Percentiles rank a stretch among this genome's conserved stretches.
Evolutionary conservation across 441 rosid species (phyloP).

Genomic region (Populus hybrid): DNA sequence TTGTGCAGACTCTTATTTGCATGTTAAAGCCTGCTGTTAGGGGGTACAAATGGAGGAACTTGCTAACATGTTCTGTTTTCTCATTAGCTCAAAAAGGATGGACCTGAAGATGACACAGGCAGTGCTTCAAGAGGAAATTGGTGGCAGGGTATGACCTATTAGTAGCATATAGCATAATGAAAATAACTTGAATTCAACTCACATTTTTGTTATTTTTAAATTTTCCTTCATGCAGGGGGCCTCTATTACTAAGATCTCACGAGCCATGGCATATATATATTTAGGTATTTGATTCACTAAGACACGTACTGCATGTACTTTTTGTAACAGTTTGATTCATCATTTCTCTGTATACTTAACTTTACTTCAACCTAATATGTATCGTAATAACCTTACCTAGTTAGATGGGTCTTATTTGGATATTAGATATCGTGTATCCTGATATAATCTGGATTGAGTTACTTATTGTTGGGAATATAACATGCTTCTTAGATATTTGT

Average conservation of each 20-base stretch:
- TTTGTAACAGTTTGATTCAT: background rate
- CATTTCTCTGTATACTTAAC: background rate
- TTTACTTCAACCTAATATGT: background rate
- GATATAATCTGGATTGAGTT: background rate
- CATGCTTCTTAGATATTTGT: background rate
- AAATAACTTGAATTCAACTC: background rate
- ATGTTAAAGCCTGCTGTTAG: background rate
- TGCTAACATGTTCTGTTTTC: slow-evolving; percentile 11
- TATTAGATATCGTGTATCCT: background rate
- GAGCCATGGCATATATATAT: slow-evolving; percentile 7
- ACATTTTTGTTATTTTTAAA: background rate
- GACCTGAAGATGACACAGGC: slow-evolving; percentile 69
- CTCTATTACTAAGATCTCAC: slow-evolving; percentile 43
- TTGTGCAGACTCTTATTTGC: background rate
- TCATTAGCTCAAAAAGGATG: slow-evolving; percentile 55
- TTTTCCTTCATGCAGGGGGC: slow-evolving; percentile 38
- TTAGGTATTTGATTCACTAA: slow-evolving; percentile 27
- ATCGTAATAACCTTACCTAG: background rate
- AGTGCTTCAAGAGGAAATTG: slow-evolving; percentile 86
- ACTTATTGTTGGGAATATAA: background rate
- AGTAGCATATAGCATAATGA: background rate
- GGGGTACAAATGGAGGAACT: background rate
- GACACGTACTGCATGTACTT: background rate
- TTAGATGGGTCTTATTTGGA: slow-evolving; percentile 2
- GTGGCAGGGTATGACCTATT: slow-evolving; percentile 73